Percentiles rank a stretch among this genome's conserved stretches.
phyloP scores from a whole-genome alignment of 768 basidiomycete genomes.

The Leccinum fibrillosum region DNA sequence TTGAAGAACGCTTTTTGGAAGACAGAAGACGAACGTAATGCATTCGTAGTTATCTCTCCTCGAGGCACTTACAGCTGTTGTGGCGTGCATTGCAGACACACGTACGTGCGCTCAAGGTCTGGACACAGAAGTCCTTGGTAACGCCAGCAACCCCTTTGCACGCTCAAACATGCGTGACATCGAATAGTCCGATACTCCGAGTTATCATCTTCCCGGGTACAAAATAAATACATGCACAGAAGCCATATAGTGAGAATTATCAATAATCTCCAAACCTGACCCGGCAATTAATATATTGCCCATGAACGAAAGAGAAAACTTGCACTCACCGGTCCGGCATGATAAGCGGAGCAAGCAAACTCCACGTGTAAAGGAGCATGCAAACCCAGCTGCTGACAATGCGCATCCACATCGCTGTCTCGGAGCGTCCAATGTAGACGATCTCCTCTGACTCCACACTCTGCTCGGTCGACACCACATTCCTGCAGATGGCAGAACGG shows the following conservation, averaged over 20 bases:
- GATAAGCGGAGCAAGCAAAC: conserved; percentile 82
- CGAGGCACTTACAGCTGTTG: background rate
- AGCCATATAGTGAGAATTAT: background rate
- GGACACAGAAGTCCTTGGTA: background rate
- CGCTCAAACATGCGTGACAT: background rate
- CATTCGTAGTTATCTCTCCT: no score
- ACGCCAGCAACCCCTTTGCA: background rate
- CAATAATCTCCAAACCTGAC: conserved; percentile 27
- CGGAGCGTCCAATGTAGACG: conserved; percentile 92
- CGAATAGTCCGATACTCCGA: background rate
- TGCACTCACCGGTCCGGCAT: conserved; percentile 78
- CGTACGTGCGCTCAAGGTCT: no score
- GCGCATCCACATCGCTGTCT: conserved; percentile 99
- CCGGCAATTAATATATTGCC: conserved; percentile 1
- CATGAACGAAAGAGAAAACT: background rate
- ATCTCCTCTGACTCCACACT: conserved; percentile 56
- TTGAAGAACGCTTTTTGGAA: background rate
- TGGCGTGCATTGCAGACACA: background rate
- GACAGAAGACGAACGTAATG: background rate
- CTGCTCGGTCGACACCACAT: conserved; percentile 60
- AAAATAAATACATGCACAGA: conserved; percentile 1
- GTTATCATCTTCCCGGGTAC: background rate
- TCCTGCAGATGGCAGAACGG: conserved; percentile 45
- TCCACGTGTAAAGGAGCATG: conserved; percentile 83
- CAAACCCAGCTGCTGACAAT: conserved; percentile 96